Evolutionary conservation across 2,329 filamentous ascomycete genomes (phyloP).

Genomic region (Furcasterigmium sp.): DNA sequence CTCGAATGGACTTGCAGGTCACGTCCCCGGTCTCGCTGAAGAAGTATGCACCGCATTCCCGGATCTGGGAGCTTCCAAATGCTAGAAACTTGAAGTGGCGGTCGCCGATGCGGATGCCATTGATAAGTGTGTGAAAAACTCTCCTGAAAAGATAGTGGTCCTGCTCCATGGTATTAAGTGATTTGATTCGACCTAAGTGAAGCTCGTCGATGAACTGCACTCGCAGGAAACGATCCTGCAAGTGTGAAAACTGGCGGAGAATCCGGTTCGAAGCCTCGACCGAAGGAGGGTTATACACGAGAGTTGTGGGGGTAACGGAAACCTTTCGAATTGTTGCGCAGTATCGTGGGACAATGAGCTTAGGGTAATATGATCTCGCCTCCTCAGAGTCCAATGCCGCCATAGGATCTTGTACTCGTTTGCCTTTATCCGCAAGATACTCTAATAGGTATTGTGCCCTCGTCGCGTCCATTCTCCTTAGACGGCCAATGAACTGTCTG

Average conservation of each 20-base stretch:
- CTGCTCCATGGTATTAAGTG: constrained; percentile 43
- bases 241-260: constrained; percentile 62
- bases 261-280: constrained; percentile 88
- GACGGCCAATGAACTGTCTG: constrained; percentile 57
- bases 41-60: constrained; percentile 89
- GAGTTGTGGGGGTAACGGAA: constrained; percentile 75
- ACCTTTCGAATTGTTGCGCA: constrained; percentile 73
- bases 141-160: constrained; percentile 71
- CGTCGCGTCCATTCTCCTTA: constrained; percentile 39
- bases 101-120: constrained; percentile 79
- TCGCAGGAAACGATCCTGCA: constrained; percentile 76
- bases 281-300: constrained; percentile 71
- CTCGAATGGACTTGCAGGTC: constrained; percentile 70
- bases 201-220: constrained; percentile 87
- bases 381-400: constrained; percentile 58
- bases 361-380: constrained; percentile 39
- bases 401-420: constrained; percentile 64
- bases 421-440: constrained; percentile 61
- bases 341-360: constrained; percentile 58
- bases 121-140: constrained; percentile 62
- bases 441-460: constrained; percentile 67
- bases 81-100: constrained; percentile 85
- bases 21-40: constrained; percentile 67
- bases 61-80: constrained; percentile 91
- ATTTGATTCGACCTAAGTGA: constrained; percentile 52